A percentile compares a stretch with the other conserved stretches of the same genome.
Evolutionary conservation across 139 green algal genomes (phyloP).

Genomic region (Chlamydomonas applanata): DNA sequence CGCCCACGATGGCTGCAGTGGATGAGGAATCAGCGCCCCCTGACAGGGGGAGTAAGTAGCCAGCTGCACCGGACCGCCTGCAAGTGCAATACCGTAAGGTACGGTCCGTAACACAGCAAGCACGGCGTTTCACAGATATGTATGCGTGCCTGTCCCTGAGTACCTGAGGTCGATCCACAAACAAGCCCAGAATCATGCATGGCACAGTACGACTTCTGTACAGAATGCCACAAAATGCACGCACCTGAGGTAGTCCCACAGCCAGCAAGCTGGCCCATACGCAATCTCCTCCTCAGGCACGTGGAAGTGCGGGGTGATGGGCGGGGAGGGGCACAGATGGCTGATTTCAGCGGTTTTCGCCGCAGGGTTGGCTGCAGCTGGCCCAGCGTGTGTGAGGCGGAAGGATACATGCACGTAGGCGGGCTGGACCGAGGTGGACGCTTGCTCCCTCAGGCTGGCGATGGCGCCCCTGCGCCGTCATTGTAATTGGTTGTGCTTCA

Average conservation of each 20-base stretch:
- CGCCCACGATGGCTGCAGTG: conserved; percentile 88
- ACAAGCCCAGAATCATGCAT: neutral
- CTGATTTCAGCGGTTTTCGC: neutral
- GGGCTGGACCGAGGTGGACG: conserved; percentile 18
- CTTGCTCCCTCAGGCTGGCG: conserved; percentile 77
- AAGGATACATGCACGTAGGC: no score
- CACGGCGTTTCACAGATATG: no score
- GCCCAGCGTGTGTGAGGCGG: no score
- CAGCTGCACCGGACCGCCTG: conserved; percentile 72
- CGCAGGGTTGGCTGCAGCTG: neutral
- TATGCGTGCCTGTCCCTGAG: no score
- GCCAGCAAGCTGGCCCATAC: conserved; percentile 90
- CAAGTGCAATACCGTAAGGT: no score
- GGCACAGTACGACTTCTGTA: neutral
- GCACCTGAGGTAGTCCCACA: conserved; percentile 92
- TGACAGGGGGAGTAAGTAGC: conserved; percentile 92
- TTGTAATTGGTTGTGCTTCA: no score
- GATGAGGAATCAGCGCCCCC: conserved; percentile 73
- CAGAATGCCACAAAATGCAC: conserved; percentile 40
- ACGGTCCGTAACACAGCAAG: no score
- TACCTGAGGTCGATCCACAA: conserved; percentile 2
- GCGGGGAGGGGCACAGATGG: neutral
- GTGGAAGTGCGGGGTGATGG: conserved; percentile 4
- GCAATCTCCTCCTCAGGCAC: conserved; percentile 93
- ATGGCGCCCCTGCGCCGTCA: conserved; percentile 53